A percentile compares a stretch with the other conserved stretches of the same genome.
These are phyloP conservation scores for Periglandula ipomoeae DNA, from an alignment of 2,329 filamentous ascomycete species.

Conservation along the genomic window DNA sequence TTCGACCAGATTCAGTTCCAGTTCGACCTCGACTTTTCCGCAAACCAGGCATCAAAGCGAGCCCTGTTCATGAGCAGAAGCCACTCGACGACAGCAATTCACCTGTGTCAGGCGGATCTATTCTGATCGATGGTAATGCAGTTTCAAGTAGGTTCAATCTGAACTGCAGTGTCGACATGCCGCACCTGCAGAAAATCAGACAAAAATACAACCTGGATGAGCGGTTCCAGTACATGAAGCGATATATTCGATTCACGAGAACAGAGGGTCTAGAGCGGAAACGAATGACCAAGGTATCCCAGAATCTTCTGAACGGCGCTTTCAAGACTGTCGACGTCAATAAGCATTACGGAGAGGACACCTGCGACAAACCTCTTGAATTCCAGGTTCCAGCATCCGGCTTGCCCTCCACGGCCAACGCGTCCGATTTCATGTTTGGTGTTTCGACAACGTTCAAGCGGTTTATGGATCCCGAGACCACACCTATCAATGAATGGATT, in stretches of 20 bases:
- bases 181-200: conserved; percentile 35
- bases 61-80: conserved; percentile 19
- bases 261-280: conserved; percentile 37
- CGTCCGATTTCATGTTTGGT: conserved; percentile 49
- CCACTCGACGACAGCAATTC: conserved; percentile 18
- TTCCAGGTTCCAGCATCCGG: conserved; percentile 42
- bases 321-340: conserved; percentile 40
- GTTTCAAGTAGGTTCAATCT: conserved; percentile 23
- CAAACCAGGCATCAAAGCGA: conserved; percentile 20
- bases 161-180: conserved; percentile 41
- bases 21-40: conserved; percentile 31
- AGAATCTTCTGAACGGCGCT: conserved; percentile 37
- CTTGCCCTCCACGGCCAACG: conserved; percentile 40
- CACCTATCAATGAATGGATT: conserved; percentile 48
- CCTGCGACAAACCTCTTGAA: conserved; percentile 39
- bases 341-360: conserved; percentile 30
- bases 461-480: conserved; percentile 41
- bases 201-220: conserved; percentile 38
- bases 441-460: conserved; percentile 49
- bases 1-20: conserved; percentile 32
- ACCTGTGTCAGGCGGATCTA: conserved; percentile 11
- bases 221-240: conserved; percentile 46
- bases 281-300: conserved; percentile 39
- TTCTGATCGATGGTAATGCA: conserved; percentile 10
- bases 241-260: conserved; percentile 43